Percentiles rank a stretch among this genome's conserved stretches.
Conservation (phyloP, 495 filamentous ascomycete species). For the Polyplosphaeria fusca region DNA sequence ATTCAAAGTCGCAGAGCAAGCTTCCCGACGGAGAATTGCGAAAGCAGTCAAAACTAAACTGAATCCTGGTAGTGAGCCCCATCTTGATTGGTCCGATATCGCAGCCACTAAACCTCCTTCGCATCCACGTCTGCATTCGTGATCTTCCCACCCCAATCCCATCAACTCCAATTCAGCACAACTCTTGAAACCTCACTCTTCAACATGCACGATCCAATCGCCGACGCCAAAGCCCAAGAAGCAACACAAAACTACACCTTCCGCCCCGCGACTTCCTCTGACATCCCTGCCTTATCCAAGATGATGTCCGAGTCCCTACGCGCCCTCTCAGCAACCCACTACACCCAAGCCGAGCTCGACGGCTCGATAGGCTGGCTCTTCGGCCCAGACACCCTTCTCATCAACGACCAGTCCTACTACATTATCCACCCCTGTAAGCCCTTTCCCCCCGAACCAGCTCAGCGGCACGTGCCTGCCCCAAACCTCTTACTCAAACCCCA, state of each 20-base stretch:
- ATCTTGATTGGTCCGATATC: constrained; percentile 24
- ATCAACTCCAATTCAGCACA: not conserved
- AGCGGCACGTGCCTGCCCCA: too few species aligned
- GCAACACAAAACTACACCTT: constrained; percentile 19
- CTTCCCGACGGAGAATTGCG: not conserved
- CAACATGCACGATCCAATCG: constrained; percentile 14
- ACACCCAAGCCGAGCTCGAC: constrained; percentile 23
- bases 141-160: not conserved
- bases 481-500: too few species aligned
- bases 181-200: not conserved
- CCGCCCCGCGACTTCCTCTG: constrained; percentile 9
- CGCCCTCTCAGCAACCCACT: constrained; percentile 6
- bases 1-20: too few species aligned
- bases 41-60: not conserved
- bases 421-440: constrained; percentile 28
- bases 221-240: constrained; percentile 19
- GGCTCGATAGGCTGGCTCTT: constrained; percentile 31
- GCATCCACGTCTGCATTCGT: not conserved
- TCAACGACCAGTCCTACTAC: constrained; percentile 27
- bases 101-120: not conserved
- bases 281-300: constrained; percentile 22
- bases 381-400: constrained; percentile 25
- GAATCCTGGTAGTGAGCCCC: not conserved
- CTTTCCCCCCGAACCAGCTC: too few species aligned
- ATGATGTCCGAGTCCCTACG: constrained; percentile 25